These are phyloP conservation scores for Boletus rex-veris DNA, from an alignment of 768 basidiomycete species.

Conservation along the genomic window DNA sequence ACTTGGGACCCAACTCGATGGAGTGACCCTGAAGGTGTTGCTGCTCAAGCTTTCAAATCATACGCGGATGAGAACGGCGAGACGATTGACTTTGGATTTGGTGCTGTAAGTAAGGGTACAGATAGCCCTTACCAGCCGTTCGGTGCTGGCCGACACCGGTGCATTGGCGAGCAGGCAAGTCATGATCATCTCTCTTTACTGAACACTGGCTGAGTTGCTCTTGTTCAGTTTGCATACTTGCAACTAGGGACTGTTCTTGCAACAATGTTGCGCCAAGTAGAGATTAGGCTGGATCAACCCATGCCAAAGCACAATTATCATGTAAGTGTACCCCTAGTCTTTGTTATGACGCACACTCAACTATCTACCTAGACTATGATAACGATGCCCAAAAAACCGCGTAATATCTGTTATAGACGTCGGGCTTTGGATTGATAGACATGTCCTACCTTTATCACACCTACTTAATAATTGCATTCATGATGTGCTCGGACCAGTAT, in stretches of 20 bases:
- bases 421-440: slow-evolving; percentile 48
- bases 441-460: slow-evolving; percentile 1
- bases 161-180: slow-evolving; percentile 83
- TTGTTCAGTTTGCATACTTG: slow-evolving; percentile 80
- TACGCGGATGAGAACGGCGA: slow-evolving; percentile 77
- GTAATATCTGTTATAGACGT: slow-evolving; percentile 63
- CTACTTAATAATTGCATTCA: background rate
- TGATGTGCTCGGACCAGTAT: background rate
- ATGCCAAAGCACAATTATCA: slow-evolving; percentile 89
- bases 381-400: slow-evolving; percentile 75
- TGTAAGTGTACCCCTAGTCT: slow-evolving; percentile 44
- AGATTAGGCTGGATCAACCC: slow-evolving; percentile 56
- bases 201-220: slow-evolving; percentile 1
- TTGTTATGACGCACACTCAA: slow-evolving; percentile 5
- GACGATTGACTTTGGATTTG: slow-evolving; percentile 96
- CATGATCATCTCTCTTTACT: background rate
- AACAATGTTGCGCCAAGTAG: slow-evolving; percentile 72
- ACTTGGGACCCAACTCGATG: slow-evolving; percentile 83
- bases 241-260: slow-evolving; percentile 84
- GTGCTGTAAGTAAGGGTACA: slow-evolving; percentile 92
- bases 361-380: slow-evolving; percentile 76
- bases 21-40: slow-evolving; percentile 81
- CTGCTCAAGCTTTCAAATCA: slow-evolving; percentile 69
- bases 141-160: slow-evolving; percentile 93
- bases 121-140: slow-evolving; percentile 97